These are phyloP conservation scores for Fusarium incarnatum DNA, from an alignment of 2,329 filamentous ascomycete genomes.

Conservation along the genomic window DNA sequence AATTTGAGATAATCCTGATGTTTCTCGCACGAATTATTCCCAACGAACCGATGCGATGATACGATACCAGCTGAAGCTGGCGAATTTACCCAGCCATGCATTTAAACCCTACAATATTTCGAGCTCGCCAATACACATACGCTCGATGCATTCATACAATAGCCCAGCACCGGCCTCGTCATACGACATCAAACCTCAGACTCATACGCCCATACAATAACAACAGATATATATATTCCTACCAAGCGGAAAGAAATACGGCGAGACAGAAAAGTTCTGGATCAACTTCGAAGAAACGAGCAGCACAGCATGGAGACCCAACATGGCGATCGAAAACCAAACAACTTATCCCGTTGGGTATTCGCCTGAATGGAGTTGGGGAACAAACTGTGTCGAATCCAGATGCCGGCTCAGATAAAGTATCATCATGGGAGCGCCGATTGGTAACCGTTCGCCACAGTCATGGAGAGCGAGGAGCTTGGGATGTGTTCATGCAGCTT, in stretches of 20 bases:
- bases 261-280: slow-evolving; percentile 11
- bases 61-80: slow-evolving; percentile 31
- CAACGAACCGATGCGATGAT: slow-evolving; percentile 40
- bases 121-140: slow-evolving; percentile 26
- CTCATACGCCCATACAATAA: slow-evolving; percentile 9
- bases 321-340: slow-evolving; percentile 29
- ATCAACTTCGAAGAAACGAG: slow-evolving; percentile 3
- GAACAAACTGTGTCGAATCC: not conserved
- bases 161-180: slow-evolving; percentile 12
- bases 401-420: slow-evolving; percentile 14
- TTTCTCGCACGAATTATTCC: not conserved
- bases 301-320: slow-evolving; percentile 19
- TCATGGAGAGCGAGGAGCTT: slow-evolving; percentile 43
- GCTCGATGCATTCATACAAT: slow-evolving; percentile 10
- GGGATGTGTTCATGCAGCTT: slow-evolving; percentile 46
- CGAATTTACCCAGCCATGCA: slow-evolving; percentile 48
- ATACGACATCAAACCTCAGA: slow-evolving; percentile 34
- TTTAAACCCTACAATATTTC: slow-evolving; percentile 39
- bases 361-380: slow-evolving; percentile 9
- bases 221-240: slow-evolving; percentile 10
- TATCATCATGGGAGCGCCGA: slow-evolving; percentile 36
- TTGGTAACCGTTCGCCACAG: slow-evolving; percentile 35
- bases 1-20: slow-evolving; percentile 6
- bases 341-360: slow-evolving; percentile 18
- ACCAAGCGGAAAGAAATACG: slow-evolving; percentile 10